Evolutionary conservation across 2,329 filamentous ascomycete species (phyloP).

Genomic region (Ophidiomyces ophidiicola): DNA sequence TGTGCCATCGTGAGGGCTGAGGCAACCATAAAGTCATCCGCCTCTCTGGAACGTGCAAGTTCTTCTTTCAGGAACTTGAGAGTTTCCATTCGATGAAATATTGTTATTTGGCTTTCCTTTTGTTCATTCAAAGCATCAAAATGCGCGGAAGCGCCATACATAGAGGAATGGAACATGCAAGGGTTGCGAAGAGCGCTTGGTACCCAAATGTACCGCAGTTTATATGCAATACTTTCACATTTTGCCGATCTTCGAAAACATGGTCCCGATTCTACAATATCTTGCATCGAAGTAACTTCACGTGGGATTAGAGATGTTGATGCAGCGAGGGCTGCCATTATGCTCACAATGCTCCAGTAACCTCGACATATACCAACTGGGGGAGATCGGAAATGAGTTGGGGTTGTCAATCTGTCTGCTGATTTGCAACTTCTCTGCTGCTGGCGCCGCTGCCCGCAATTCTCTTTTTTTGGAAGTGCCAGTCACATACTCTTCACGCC

Average conservation of each 20-base stretch:
- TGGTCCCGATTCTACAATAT: constrained; percentile 3
- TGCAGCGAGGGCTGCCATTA: neutral
- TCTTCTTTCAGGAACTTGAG: constrained; percentile 5
- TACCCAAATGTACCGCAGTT: constrained; percentile 9
- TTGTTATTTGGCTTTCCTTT: constrained; percentile 7
- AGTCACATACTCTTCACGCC: neutral
- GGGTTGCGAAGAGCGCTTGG: constrained; percentile 3
- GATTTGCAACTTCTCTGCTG: neutral
- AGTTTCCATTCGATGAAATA: constrained; percentile 10
- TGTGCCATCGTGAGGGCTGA: constrained; percentile 9
- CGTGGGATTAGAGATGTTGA: neutral
- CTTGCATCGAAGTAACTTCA: constrained; percentile 7
- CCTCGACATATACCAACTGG: constrained; percentile 11
- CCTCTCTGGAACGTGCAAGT: neutral
- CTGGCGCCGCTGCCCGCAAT: neutral
- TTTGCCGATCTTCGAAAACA: neutral
- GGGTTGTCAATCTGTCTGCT: constrained; percentile 1
- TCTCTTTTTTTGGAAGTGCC: neutral
- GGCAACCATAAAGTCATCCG: constrained; percentile 8
- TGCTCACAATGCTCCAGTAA: constrained; percentile 10
- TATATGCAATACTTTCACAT: constrained; percentile 5
- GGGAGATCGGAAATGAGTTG: constrained; percentile 7
- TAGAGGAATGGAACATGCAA: constrained; percentile 11
- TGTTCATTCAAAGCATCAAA: constrained; percentile 7
- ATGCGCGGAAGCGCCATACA: constrained; percentile 10